These are phyloP conservation scores for Quercus tomentella DNA, from an alignment of 331 rosid species.

Conservation along the genomic window DNA sequence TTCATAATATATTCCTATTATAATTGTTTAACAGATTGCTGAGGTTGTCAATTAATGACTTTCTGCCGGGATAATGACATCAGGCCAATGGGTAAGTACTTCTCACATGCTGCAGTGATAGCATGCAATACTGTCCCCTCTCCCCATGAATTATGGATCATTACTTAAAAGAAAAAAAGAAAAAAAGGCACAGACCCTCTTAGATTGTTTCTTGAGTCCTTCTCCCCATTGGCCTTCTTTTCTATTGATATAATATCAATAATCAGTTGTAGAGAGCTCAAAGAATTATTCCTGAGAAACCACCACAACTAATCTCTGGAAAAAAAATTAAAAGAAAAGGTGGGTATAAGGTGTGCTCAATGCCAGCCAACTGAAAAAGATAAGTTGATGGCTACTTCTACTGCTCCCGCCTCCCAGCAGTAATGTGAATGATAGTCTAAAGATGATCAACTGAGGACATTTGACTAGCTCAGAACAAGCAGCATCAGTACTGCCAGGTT, in stretches of 20 bases:
- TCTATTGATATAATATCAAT: background rate
- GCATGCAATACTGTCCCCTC: background rate
- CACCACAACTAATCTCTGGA: background rate
- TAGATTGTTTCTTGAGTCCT: too few relatives aligned
- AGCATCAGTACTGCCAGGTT: conserved; percentile 2
- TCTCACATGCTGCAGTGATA: background rate
- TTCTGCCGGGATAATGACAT: conserved; percentile 1
- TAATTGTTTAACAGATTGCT: conserved; percentile 16
- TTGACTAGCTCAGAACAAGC: background rate
- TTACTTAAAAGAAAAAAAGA: too few relatives aligned
- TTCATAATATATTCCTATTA: background rate
- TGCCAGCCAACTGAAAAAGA: background rate
- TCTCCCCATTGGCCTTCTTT: too few relatives aligned
- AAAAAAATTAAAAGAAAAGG: background rate
- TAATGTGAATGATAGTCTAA: background rate
- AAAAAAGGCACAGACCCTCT: too few relatives aligned
- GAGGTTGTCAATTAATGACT: conserved; percentile 20
- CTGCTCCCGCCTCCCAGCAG: background rate
- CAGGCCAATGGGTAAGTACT: conserved; percentile 27
- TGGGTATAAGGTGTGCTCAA: background rate
- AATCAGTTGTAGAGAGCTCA: conserved; percentile 16
- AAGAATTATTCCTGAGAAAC: conserved; percentile 7
- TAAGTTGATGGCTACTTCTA: conserved; percentile 4
- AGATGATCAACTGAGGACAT: background rate
- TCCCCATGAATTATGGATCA: background rate